These are phyloP conservation scores for Tilletiopsis washingtonensis DNA, from an alignment of 1,284 basidiomycete species.

Conservation along the genomic window DNA sequence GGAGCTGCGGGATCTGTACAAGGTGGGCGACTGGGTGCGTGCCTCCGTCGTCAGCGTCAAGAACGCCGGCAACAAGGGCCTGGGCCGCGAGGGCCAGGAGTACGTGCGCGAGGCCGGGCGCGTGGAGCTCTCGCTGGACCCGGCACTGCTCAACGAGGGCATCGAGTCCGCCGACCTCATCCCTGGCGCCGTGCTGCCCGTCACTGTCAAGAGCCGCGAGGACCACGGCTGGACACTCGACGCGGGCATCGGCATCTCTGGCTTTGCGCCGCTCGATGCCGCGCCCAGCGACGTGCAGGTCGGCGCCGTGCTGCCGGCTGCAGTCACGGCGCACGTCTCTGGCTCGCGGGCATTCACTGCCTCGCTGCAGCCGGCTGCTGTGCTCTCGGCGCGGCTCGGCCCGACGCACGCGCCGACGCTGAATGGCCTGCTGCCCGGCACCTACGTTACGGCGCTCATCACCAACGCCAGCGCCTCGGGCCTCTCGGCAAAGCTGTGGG, in stretches of 20 bases:
- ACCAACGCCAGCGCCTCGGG: conserved; percentile 72
- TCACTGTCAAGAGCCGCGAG: conserved; percentile 62
- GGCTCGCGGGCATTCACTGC: conserved; percentile 45
- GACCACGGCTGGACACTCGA: conserved; percentile 92
- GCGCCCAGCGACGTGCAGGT: conserved; percentile 30
- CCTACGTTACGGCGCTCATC: conserved; percentile 73
- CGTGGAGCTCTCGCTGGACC: conserved; percentile 80
- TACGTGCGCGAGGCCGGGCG: conserved; percentile 38
- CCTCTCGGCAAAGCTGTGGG: conserved; percentile 80
- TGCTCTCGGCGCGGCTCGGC: conserved; percentile 19
- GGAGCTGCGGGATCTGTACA: conserved; percentile 60
- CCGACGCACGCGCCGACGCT: conserved; percentile 50
- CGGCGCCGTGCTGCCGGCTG: conserved; percentile 44
- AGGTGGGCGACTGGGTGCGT: conserved; percentile 75
- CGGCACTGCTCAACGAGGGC: conserved; percentile 75
- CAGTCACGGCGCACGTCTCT: conserved; percentile 41
- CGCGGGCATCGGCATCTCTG: conserved; percentile 55
- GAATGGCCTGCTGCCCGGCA: conserved; percentile 76
- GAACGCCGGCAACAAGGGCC: conserved; percentile 56
- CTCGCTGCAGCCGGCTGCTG: conserved; percentile 31
- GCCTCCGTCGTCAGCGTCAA: conserved; percentile 66
- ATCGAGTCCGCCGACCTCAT: conserved; percentile 71
- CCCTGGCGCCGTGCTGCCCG: conserved; percentile 30
- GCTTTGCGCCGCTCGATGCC: conserved; percentile 41
- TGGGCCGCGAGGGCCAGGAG: conserved; percentile 34